phyloP scores from a whole-genome alignment of 176 grass and related monocot genomes.

The Zea luxurians region DNA sequence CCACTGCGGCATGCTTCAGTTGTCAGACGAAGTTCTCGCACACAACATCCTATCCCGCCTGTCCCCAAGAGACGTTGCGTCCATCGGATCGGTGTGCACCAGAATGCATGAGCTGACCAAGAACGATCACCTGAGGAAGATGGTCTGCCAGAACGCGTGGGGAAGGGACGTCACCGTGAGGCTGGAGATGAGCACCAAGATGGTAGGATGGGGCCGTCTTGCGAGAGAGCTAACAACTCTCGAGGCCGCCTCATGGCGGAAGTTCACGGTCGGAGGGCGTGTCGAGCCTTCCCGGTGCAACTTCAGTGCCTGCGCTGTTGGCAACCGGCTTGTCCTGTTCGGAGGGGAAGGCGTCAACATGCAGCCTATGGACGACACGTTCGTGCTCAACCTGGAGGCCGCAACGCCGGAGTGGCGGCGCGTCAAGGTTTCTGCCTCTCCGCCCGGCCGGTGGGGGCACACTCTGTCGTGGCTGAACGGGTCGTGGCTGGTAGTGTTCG shows the following conservation, averaged over 20 bases:
- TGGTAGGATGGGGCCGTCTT: slow-evolving; percentile 82
- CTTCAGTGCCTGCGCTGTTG: slow-evolving; percentile 88
- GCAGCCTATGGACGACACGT: slow-evolving; percentile 97
- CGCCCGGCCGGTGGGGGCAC: slow-evolving; percentile 91
- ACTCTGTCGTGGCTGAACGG: slow-evolving; percentile 87
- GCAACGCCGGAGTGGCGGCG: slow-evolving; percentile 76
- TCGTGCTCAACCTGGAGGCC: slow-evolving; percentile 88
- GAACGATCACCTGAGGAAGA: slow-evolving; percentile 84
- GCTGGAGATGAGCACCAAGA: slow-evolving; percentile 85
- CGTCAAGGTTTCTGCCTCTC: slow-evolving; percentile 81
- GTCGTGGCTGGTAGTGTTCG: slow-evolving; percentile 95
- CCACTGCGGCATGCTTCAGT: slow-evolving; percentile 68
- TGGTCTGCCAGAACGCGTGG: slow-evolving; percentile 96
- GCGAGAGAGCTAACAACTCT: slow-evolving; percentile 96
- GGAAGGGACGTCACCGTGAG: slow-evolving; percentile 80
- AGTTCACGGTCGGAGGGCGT: slow-evolving; percentile 83
- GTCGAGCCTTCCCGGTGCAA: slow-evolving; percentile 97
- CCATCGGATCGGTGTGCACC: slow-evolving; percentile 84
- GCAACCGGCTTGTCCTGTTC: slow-evolving; percentile 87
- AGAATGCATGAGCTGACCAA: slow-evolving; percentile 81
- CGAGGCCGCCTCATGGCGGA: slow-evolving; percentile 90
- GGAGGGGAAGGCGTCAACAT: slow-evolving; percentile 93
- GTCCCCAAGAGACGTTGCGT: slow-evolving; percentile 80
- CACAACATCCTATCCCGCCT: slow-evolving; percentile 85
- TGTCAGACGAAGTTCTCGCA: slow-evolving; percentile 96